Evolutionary conservation across 2,329 filamentous ascomycete species (phyloP), one percentile per base, ranked within the genome.

Genomic region (Fusarium fujikuroi): DNA sequence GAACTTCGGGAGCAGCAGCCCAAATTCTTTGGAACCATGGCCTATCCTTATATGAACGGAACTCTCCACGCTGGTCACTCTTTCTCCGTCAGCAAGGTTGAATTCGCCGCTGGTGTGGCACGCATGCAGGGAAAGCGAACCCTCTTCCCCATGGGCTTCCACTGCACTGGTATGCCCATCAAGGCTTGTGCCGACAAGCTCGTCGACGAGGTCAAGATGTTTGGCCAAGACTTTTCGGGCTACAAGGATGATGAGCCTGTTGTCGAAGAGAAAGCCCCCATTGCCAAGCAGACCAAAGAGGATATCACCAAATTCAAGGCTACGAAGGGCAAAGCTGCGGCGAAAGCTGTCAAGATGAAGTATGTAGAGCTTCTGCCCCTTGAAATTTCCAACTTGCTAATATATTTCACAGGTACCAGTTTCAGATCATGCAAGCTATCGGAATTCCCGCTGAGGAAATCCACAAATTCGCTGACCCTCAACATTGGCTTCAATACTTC

Each of bases 131-230:
- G 96, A 79, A 95, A 95, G 86, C 89, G 92, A 60, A 88, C 92
- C 64, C 87, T 98, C 60, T 98, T 96, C 81, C 96, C 96, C 64
- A 92, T 96, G 79, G 96, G 95, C 37, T 99, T 95, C 86, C 96
- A 99, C 87, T 84, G 83, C 84, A 98, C 95, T 0, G 96, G 96
- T 77, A 97, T 99, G 92, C 95, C 95, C 50, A 99, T 99, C 87
- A 98, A 98, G 84, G 95, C 96, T 10, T 97, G 94, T 79, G 95
- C 96, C 61, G 95, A 99, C 86, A 98, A 98, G 87, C 90, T 99
- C 50, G 91, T 92, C 66, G 91, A 94, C 71, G 96, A 99, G 84
- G 92, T 98, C 63, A 91, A 93, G 83, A 87, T 92, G 84, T 99
- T 98, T 79, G 96, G 96, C 28, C 85, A 92, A 80, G 91, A 95